phyloP scores from a whole-genome alignment of 352 stramenopile species.

The Pilasporangium apinafurcum region DNA sequence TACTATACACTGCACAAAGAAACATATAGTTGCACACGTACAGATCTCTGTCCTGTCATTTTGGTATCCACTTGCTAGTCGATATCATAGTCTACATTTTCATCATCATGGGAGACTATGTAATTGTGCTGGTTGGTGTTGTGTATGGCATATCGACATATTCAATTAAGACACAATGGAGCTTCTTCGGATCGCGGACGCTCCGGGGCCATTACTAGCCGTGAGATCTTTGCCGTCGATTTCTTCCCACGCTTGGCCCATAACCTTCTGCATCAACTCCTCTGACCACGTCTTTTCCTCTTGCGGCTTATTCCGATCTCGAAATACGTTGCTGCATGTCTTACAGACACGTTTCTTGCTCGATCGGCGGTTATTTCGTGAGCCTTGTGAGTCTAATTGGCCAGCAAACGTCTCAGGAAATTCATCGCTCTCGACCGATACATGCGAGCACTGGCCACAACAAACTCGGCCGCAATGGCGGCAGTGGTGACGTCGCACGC shows the following conservation, averaged over 20 bases:
- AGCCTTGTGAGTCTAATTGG: conserved; percentile 25
- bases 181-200: conserved; percentile 18
- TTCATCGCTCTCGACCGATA: conserved; percentile 61
- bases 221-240: conserved; percentile 31
- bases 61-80: no score
- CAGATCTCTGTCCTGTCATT: no score
- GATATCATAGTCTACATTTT: no score
- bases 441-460: conserved; percentile 70
- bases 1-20: no score
- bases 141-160: no score
- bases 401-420: conserved; percentile 61
- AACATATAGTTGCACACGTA: no score
- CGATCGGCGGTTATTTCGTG: conserved; percentile 27
- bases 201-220: no score
- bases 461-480: conserved; percentile 79
- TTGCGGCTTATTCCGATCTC: conserved; percentile 48
- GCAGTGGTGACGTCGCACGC: conserved; percentile 78
- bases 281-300: conserved; percentile 46
- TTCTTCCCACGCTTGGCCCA: conserved; percentile 61
- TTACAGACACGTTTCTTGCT: conserved; percentile 71
- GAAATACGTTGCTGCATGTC: conserved; percentile 65
- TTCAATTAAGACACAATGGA: conserved; percentile 31
- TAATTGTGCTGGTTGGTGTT: no score
- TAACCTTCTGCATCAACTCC: conserved; percentile 53
- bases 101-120: no score